A percentile compares a stretch with the other conserved stretches of the same genome.
phyloP scores from a whole-genome alignment of 192 early-diverging fungal genomes.

The Linnemannia exigua region DNA sequence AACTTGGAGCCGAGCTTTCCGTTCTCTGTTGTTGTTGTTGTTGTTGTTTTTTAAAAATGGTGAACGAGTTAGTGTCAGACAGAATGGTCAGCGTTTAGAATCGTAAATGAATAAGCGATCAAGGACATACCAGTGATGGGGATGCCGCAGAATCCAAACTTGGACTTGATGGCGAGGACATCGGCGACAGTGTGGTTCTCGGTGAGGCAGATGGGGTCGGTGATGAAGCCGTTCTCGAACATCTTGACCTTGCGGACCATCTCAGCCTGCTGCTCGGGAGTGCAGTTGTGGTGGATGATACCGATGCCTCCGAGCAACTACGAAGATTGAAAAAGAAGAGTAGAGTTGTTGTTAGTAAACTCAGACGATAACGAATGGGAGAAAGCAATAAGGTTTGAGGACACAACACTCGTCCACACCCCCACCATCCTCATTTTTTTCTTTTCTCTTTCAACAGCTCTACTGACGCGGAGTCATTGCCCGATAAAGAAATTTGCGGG shows the following conservation, averaged over 20 bases:
- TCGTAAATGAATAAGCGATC: background rate
- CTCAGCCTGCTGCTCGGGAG: constrained; percentile 93
- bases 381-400: constrained; percentile 11
- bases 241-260: constrained; percentile 99
- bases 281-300: constrained; percentile 98
- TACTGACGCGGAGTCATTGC: background rate
- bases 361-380: background rate
- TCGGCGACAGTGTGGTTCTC: constrained; percentile 88
- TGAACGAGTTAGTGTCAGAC: background rate
- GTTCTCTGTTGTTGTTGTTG: constrained; percentile 73
- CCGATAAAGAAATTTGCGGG: constrained; percentile 59
- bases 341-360: background rate
- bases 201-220: constrained; percentile 90
- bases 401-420: background rate
- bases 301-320: constrained; percentile 93
- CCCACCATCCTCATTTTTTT: too few relatives aligned
- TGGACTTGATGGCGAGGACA: constrained; percentile 88
- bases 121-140: constrained; percentile 86
- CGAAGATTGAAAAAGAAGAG: constrained; percentile 12
- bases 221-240: constrained; percentile 99
- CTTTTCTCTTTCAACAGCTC: background rate
- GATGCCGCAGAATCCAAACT: constrained; percentile 95
- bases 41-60: too few relatives aligned
- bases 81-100: background rate
- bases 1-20: constrained; percentile 92